Evolutionary conservation across 2,329 filamentous ascomycete species (phyloP).

Genomic region (Juglanconis juglandina): DNA sequence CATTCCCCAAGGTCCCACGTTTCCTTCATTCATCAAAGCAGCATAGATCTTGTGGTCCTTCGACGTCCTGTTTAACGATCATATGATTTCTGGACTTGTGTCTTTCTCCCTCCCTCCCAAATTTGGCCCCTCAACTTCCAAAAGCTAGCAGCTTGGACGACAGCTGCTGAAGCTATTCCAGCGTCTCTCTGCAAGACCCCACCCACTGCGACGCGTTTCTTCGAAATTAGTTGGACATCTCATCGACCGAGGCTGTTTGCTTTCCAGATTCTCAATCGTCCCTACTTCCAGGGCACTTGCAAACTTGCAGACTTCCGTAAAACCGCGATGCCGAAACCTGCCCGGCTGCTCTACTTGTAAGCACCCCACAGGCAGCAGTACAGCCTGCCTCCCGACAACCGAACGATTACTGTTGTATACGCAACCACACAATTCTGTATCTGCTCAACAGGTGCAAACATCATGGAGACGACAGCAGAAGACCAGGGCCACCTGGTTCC

Average conservation of each 20-base stretch:
- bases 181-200: not conserved
- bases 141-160: not conserved
- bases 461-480: conserved; percentile 21
- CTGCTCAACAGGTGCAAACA: conserved; percentile 1
- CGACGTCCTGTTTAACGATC: too few species aligned
- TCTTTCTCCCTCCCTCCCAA: not conserved
- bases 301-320: not conserved
- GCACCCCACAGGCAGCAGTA: not conserved
- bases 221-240: too few species aligned
- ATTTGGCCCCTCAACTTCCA: not conserved
- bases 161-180: not conserved
- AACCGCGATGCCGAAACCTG: not conserved
- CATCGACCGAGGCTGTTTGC: too few species aligned
- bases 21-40: too few species aligned
- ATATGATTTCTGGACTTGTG: not conserved
- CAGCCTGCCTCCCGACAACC: not conserved
- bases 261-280: not conserved
- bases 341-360: not conserved
- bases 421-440: not conserved
- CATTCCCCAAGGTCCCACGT: not conserved
- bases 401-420: not conserved
- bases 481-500: conserved; percentile 2
- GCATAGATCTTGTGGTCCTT: too few species aligned
- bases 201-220: not conserved
- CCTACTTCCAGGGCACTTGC: not conserved